Evolutionary conservation across 495 filamentous ascomycete species (phyloP).

Genomic region (Aspergillus leporis): DNA sequence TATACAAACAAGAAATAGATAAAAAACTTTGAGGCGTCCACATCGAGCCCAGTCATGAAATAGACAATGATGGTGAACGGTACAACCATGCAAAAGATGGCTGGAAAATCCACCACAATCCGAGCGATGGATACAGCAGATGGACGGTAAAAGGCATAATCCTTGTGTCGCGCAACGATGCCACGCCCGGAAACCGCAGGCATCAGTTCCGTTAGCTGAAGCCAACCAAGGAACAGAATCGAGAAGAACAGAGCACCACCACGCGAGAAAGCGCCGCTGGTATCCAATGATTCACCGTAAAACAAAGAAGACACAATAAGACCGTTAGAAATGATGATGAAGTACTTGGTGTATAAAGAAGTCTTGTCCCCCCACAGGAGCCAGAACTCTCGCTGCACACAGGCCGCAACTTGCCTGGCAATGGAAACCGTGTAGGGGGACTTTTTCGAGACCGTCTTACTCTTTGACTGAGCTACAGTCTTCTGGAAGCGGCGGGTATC

Average conservation of each 20-base stretch:
- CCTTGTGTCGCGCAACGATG: constrained; percentile 65
- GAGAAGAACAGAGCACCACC: constrained; percentile 73
- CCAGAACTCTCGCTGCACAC: constrained; percentile 75
- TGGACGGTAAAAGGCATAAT: constrained; percentile 79
- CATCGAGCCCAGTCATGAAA: constrained; percentile 66
- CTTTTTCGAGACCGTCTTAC: constrained; percentile 65
- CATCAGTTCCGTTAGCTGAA: constrained; percentile 71
- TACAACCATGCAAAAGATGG: constrained; percentile 61
- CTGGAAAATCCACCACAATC: constrained; percentile 67
- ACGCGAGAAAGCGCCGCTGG: constrained; percentile 66
- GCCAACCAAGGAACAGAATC: constrained; percentile 73
- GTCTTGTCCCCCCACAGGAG: constrained; percentile 70
- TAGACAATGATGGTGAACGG: constrained; percentile 68
- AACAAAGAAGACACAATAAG: constrained; percentile 76
- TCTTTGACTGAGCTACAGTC: constrained; percentile 66
- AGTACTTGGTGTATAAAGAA: constrained; percentile 73
- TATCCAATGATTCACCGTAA: constrained; percentile 63
- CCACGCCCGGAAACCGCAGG: constrained; percentile 63
- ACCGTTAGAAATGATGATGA: constrained; percentile 74
- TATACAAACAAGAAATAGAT: constrained; percentile 75
- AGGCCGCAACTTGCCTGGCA: constrained; percentile 65
- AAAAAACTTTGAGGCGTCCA: constrained; percentile 68
- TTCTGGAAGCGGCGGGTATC: constrained; percentile 70
- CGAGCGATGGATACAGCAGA: constrained; percentile 70
- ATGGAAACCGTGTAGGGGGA: constrained; percentile 74